These are phyloP conservation scores for Penicillium hesseltinei DNA, from an alignment of 2,329 filamentous ascomycete genomes.

Conservation along the genomic window DNA sequence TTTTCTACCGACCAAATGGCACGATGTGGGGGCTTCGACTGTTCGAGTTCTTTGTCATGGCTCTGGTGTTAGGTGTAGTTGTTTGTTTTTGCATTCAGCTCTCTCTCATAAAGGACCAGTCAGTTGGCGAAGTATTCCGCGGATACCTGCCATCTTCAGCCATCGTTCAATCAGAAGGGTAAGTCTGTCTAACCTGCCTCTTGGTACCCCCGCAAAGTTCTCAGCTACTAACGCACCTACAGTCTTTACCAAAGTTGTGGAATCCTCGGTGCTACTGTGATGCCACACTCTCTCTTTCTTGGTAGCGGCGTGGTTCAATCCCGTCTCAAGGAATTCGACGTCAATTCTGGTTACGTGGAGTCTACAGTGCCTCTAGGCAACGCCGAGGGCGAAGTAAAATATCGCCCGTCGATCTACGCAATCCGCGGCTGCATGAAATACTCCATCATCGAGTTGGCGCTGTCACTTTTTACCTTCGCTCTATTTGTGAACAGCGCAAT, in stretches of 20 bases:
- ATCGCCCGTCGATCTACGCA: slow-evolving; percentile 69
- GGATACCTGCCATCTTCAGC: slow-evolving; percentile 56
- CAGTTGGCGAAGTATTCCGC: slow-evolving; percentile 53
- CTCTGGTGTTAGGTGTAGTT: slow-evolving; percentile 55
- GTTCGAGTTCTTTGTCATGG: slow-evolving; percentile 57
- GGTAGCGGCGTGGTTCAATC: slow-evolving; percentile 57
- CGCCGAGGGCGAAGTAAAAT: slow-evolving; percentile 55
- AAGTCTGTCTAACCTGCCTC: slow-evolving; percentile 11
- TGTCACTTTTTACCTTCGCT: slow-evolving; percentile 78
- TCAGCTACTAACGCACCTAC: slow-evolving; percentile 6
- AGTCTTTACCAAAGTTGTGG: slow-evolving; percentile 56
- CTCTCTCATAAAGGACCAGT: slow-evolving; percentile 50
- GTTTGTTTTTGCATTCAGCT: slow-evolving; percentile 59
- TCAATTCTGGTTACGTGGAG: slow-evolving; percentile 39
- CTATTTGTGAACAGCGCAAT: slow-evolving; percentile 83
- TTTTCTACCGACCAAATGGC: slow-evolving; percentile 55
- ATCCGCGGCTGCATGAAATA: slow-evolving; percentile 72
- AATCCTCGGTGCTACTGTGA: slow-evolving; percentile 55
- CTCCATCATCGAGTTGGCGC: slow-evolving; percentile 66
- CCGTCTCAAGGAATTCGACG: slow-evolving; percentile 51
- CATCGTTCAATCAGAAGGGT: slow-evolving; percentile 53
- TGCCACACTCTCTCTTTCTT: slow-evolving; percentile 60
- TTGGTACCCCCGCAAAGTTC: neutral
- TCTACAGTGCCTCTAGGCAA: slow-evolving; percentile 30
- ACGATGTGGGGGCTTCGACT: slow-evolving; percentile 52